Base-by-base conservation (phyloP, 169 alveolate genomes). In the Cryptosporidium sp. region DNA sequence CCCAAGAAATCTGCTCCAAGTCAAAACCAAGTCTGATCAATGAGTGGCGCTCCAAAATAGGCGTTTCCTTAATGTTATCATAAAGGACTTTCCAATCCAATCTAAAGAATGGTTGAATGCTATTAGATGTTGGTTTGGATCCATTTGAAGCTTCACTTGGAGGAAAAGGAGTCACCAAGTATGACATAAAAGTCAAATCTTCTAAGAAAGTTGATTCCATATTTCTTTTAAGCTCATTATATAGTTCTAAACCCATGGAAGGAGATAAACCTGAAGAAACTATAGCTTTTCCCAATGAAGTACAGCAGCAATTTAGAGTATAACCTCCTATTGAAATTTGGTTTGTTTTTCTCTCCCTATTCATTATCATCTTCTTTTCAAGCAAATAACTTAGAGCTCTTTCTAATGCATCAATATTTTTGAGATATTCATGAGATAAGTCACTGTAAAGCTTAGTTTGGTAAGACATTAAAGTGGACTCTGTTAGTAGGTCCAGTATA, bases 241-340 rank as follows among this genome's bases (percentile, higher is more conserved):
- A 61, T 9, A 80, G 70, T 16, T 80, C 89, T 8, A 16, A 41
- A 14, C 89, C 89, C 4, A 29, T 65, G 52, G 74, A 59, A 18
- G 89, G 89, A 43, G 89, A 62, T 41, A 80, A n/a, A 1, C 89
- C 89, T 48, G 89, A 59, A 23, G 89, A 21, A 48, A 48, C 89
- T 14, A 62, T 48, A 8, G 89, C 61, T 26, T 43, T 80, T 14
- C 89, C 89, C 26, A 80, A 45, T 35, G 29, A 6, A 41, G 89
- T 80, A 39, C 89, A 80, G 21, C 23, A 41, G n/a, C 59, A 67
- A 31, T 80, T 43, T 2, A 80, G 41, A 12, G 26, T 23, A 31
- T 62, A 80, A 41, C 50, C 75, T 37, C 68, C 55, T 9, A 61
- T 62, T 21, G 37, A 43, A 12, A 41, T 52, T 23, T 29, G 37